Evolutionary conservation across 805 yeast species (phyloP).

Genomic region (Pichia scutulata): DNA sequence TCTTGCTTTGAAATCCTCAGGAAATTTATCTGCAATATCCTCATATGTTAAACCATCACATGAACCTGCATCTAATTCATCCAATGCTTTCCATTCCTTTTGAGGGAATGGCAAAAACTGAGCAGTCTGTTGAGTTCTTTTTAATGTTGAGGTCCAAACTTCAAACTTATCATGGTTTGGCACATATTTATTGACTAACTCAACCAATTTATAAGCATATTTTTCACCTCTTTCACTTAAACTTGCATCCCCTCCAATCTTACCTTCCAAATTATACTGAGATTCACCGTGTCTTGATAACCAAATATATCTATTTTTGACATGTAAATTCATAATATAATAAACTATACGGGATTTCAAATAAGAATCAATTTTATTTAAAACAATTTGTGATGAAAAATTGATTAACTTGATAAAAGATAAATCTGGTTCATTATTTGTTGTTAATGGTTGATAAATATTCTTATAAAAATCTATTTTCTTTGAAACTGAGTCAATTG

Average conservation of each 20-base stretch:
- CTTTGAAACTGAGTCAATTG: conserved; percentile 61
- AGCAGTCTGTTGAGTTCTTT: conserved; percentile 90
- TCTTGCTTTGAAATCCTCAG: conserved; percentile 92
- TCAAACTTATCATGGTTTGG: conserved; percentile 63
- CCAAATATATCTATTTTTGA: conserved; percentile 89
- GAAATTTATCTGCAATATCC: conserved; percentile 75
- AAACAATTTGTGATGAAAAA: conserved; percentile 79
- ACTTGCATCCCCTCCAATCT: conserved; percentile 92
- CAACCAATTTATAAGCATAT: conserved; percentile 77
- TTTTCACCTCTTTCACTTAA: conserved; percentile 76
- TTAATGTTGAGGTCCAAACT: conserved; percentile 92
- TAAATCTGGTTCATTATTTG: conserved; percentile 47
- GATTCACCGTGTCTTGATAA: conserved; percentile 95
- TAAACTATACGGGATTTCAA: conserved; percentile 89
- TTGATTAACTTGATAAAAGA: conserved; percentile 86
- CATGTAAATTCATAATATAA: conserved; percentile 91
- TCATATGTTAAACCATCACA: conserved; percentile 97
- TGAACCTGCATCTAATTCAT: conserved; percentile 94
- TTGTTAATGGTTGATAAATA: conserved; percentile 69
- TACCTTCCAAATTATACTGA: conserved; percentile 83
- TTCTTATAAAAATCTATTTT: conserved; percentile 70
- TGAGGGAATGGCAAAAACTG: conserved; percentile 71
- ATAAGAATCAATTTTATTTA: conserved; percentile 82
- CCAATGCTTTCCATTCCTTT: conserved; percentile 92
- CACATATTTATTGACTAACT: conserved; percentile 56